Base-by-base conservation (phyloP, 2,329 filamentous ascomycete species). In the Cladobotryum mycophilum region DNA sequence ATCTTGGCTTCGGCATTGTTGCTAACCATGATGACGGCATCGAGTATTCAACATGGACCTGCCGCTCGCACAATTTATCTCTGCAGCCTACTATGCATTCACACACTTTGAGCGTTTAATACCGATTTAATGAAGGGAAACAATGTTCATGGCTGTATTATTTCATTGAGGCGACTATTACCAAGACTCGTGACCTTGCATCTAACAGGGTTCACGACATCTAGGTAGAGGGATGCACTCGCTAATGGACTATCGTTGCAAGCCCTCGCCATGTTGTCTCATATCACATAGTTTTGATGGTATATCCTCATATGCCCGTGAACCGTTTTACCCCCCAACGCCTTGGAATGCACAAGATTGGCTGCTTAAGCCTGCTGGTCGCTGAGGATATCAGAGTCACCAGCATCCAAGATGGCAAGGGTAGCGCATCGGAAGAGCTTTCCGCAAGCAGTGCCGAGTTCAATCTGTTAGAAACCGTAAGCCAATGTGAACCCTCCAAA, bases 341-440 rank as follows among this genome's bases (percentile, higher is more conserved):
- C 74, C 72, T 61, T 66, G 55, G 57, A 65, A 66, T 62, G 53
- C 62, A 61, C 53, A 56, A 53, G 51, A 38, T 46, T 30, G 45
- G 55, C 52, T 47, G 57, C 56, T 75, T 85, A 86, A 66, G 79
- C 76, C 69, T 78, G 73, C 72, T 84, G 83, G 74, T 89, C 84
- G 76, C 79, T 85, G 66, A 99, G 83, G 75, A 99, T 99, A 76
- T 99, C 93, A 64, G 89, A 96, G 84, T 97, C 88, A 84, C 92
- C 93, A 71, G 91, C 90, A 76, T 99, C 93, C 62, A 97, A 79
- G 70, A 97, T 87, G 65, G 91, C 86, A 88, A 99, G 95, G 76
- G 91, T 96, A 63, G 89, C 92, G 85, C 89, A 95, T 65, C 90
- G 84, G 87, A 95, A 99, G 71, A 99, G 87, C 82, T 97, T 97